These are phyloP conservation scores for Cercophora sp. DNA, from an alignment of 495 filamentous ascomycete species.

Conservation along the genomic window DNA sequence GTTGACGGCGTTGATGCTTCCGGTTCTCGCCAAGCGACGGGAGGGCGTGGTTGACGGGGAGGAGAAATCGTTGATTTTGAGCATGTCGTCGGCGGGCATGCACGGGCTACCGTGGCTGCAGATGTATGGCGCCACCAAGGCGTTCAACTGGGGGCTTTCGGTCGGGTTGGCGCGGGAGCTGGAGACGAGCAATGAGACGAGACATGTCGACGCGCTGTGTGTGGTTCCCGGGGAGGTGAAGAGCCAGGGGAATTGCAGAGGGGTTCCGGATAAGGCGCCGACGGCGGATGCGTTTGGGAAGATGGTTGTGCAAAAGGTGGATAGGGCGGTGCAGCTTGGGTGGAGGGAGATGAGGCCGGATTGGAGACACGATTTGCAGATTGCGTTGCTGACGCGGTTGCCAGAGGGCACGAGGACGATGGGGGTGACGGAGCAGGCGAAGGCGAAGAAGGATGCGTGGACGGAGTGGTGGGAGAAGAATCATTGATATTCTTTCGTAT, in stretches of 20 bases:
- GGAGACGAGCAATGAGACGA: slow-evolving; percentile 12
- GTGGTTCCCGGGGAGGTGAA: slow-evolving; percentile 21
- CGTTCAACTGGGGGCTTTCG: slow-evolving; percentile 25
- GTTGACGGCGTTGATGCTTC: slow-evolving; percentile 27
- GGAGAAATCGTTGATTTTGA: slow-evolving; percentile 20
- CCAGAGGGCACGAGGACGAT: background rate
- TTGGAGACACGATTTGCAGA: slow-evolving; percentile 12
- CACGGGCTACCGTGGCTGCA: slow-evolving; percentile 28
- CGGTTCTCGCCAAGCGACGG: slow-evolving; percentile 15
- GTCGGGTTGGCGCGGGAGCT: slow-evolving; percentile 23
- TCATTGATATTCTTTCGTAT: too few relatives aligned
- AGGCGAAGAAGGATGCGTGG: background rate
- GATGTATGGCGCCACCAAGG: slow-evolving; percentile 28
- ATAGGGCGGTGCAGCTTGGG: slow-evolving; percentile 11
- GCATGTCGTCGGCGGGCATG: slow-evolving; percentile 23
- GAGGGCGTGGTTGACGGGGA: too few relatives aligned
- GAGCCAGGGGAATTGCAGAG: slow-evolving; percentile 17
- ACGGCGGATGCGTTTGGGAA: slow-evolving; percentile 15
- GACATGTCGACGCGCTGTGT: slow-evolving; percentile 19
- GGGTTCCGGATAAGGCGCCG: slow-evolving; percentile 9
- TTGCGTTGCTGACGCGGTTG: background rate
- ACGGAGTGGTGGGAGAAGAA: too few relatives aligned
- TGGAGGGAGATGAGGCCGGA: slow-evolving; percentile 17
- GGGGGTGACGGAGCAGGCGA: background rate
- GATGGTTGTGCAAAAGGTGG: slow-evolving; percentile 12